These are phyloP conservation scores for Phoma sp. DNA, from an alignment of 2,329 filamentous ascomycete genomes.

Conservation along the genomic window DNA sequence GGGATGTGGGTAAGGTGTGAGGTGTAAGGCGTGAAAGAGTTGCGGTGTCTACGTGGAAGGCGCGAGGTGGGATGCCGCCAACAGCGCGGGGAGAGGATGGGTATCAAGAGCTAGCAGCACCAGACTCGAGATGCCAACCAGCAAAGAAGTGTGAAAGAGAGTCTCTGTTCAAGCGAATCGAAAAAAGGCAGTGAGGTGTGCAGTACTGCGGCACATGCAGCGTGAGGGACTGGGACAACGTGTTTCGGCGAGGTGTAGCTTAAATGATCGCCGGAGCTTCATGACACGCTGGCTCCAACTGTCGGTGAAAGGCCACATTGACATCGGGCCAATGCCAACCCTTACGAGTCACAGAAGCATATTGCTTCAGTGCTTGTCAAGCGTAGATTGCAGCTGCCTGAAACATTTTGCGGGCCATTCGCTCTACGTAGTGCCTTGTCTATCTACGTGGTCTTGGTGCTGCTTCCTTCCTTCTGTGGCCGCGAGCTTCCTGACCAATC, in stretches of 20 bases:
- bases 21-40: slow-evolving; percentile 1
- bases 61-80: slow-evolving; percentile 32
- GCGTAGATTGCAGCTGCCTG: slow-evolving; percentile 24
- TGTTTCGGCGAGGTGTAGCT: slow-evolving; percentile 27
- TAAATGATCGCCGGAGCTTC: slow-evolving; percentile 30
- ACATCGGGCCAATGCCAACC: slow-evolving; percentile 27
- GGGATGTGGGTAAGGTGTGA: slow-evolving; percentile 5
- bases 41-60: slow-evolving; percentile 9
- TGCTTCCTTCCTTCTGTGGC: slow-evolving; percentile 10
- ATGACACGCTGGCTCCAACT: slow-evolving; percentile 40
- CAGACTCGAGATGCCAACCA: slow-evolving; percentile 1
- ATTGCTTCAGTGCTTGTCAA: slow-evolving; percentile 18
- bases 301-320: slow-evolving; percentile 41
- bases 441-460: slow-evolving; percentile 1
- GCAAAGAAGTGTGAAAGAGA: slow-evolving; percentile 29
- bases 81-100: slow-evolving; percentile 24
- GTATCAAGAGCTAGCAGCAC: slow-evolving; percentile 13
- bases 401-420: background rate
- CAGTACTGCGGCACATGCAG: slow-evolving; percentile 26
- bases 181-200: slow-evolving; percentile 14
- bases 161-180: slow-evolving; percentile 33
- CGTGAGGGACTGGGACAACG: slow-evolving; percentile 18
- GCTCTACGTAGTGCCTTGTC: background rate
- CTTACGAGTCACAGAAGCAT: slow-evolving; percentile 20
- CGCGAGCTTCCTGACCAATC: slow-evolving; percentile 23